Base-by-base conservation (phyloP, 805 yeast genomes). In the Alloascoidea africana region DNA sequence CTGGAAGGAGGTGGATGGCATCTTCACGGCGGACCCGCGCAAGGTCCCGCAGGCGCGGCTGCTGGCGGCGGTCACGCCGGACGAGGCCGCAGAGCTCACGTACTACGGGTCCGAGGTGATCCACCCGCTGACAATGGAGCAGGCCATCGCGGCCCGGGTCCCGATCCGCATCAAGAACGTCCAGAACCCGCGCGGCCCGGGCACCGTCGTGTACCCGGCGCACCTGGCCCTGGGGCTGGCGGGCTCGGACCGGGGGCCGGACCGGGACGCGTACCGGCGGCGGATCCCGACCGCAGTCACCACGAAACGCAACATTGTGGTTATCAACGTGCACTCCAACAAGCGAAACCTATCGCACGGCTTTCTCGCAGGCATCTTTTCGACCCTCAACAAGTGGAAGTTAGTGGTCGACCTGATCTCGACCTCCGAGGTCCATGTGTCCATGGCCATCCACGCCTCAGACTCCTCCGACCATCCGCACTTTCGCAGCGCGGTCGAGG, bases 1-100 rank as follows among this genome's bases (percentile, higher is more conserved):
- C 36, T 91, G 98, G 98, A 91, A 91, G 51, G 98, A 91, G 63
- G 98, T 91, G 38, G 98, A 91, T 55, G 98, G 98, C 49, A 91
- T 91, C 32, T 91, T 91, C 64, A 87, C 97, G 0, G 98, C 98
- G 2, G 98, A 91, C 55, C 98, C 98, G 32, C 68, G 98, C 43
- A 91, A 91, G 50, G 97, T 91, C 18, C 79, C 86, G 27, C 75
- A 73, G 39, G 98, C 98, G 3, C 68, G 94, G 48, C 64, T 89
- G 37, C 65, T 91, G 45, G 72, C 75, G 41, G 73, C 85, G 38
- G 96, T 91, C 44, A 91, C 97, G 0, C 98, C 98, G 3, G 97
- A 91, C 54, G 98, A 91, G 62, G 98, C 98, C 3, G 91, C 97
- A 0, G 98, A 91, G 62, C 71, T 91, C 56, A 91, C 98, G 1